Evolutionary conservation across 805 yeast species (phyloP), one percentile per base, ranked within the genome.

Genomic region (Hemisphaericaspora nanyangensis): DNA sequence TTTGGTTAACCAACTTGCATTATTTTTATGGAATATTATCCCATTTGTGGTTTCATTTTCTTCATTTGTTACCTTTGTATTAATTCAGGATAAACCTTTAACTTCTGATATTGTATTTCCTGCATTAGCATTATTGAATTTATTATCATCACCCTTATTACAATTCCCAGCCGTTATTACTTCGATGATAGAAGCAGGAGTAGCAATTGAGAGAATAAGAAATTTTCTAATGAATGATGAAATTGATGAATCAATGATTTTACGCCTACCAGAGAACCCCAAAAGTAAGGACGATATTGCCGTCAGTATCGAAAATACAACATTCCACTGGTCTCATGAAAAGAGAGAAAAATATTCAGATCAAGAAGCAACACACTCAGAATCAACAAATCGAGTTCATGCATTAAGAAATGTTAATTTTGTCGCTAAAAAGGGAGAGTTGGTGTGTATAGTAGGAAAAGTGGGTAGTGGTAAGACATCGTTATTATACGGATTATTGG

Each of bases 391-490:
- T 13, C n/a, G n/a, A n/a, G 62, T 61, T 34, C 42, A 38, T 29
- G 58, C 85, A 0, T 58, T 81, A 37, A 58, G 62, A 31, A 56
- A 74, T 48, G 66, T 79, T 34, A 56, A 68, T 38, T 79, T 78
- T 45, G 43, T 51, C 7, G 84, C 80, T 1, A 58, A 49, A n/a
- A 73, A 71, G 49, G 81, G 82, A 5, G 64, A 70, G 27, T 60
- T 82, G 39, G 64, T 77, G 1, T 79, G 87, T 56, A 59, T 82
- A 37, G 80, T 81, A 18, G 87, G 87, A 8, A 63, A 76, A 48
- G 87, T 82, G 24, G 87, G 87, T 3, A 58, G 82, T 11, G 88
- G 88, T 35, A 82, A 82, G 49, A 72, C 84, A 2, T 74, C 86
- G 0, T 61, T 77, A 19, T 58, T 80, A 35, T 70, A 74, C 44